A percentile compares a stretch with the other conserved stretches of the same genome.
Conservation (phyloP, 257 asterid species). For the Ballota nigra region DNA sequence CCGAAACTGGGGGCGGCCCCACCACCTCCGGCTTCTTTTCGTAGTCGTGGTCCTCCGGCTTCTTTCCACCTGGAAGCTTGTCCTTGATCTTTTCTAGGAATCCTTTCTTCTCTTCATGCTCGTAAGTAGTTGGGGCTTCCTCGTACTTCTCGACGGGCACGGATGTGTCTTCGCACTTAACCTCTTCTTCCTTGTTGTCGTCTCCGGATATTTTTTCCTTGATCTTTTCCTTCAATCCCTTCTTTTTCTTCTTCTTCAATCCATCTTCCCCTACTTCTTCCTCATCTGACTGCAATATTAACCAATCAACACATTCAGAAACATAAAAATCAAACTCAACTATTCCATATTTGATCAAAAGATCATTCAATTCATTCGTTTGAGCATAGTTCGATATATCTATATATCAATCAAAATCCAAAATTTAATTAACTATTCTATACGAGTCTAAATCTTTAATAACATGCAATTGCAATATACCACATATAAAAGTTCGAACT, state of each 20-base stretch:
- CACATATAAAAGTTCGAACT: no score
- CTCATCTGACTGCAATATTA: slow-evolving; percentile 64
- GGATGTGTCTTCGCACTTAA: slow-evolving; percentile 37
- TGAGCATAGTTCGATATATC: no score
- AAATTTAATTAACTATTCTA: no score
- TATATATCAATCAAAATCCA: no score
- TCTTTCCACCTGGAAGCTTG: slow-evolving; percentile 74
- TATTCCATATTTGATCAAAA: no score
- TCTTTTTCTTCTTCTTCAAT: slow-evolving; percentile 75
- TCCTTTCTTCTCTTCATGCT: slow-evolving; percentile 68
- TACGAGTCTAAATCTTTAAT: no score
- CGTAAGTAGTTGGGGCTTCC: slow-evolving; percentile 26
- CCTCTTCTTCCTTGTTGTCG: slow-evolving; percentile 34
- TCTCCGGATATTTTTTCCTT: slow-evolving; percentile 49
- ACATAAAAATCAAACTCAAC: no score
- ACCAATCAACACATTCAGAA: not conserved
- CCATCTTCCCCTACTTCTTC: slow-evolving; percentile 62
- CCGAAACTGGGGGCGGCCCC: slow-evolving; percentile 29
- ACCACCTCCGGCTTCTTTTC: not conserved
- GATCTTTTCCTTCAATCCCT: slow-evolving; percentile 63
- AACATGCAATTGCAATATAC: no score
- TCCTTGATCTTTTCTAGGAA: slow-evolving; percentile 76
- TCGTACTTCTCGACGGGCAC: slow-evolving; percentile 56
- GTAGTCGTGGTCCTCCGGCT: slow-evolving; percentile 44
- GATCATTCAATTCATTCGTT: no score